A percentile compares a stretch with the other conserved stretches of the same genome.
These are phyloP conservation scores for Pisolithus tinctorius DNA, from an alignment of 768 basidiomycete genomes.

Conservation along the genomic window DNA sequence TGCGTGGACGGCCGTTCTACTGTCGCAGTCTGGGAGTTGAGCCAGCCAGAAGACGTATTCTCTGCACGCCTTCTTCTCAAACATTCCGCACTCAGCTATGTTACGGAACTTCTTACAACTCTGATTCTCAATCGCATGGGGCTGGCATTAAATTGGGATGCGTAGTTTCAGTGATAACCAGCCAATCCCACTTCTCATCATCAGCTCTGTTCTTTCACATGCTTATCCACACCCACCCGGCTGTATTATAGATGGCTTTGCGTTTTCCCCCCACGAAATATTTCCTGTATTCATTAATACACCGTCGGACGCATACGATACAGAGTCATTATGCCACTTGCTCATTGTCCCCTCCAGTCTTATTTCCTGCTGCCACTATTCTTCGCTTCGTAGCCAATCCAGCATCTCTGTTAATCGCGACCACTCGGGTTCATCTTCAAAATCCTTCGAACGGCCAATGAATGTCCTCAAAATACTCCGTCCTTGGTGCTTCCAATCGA, in stretches of 20 bases:
- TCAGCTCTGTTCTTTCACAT: background rate
- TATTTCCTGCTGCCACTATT: conserved; percentile 5
- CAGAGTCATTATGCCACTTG: background rate
- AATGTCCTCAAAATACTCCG: conserved; percentile 85
- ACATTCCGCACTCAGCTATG: conserved; percentile 48
- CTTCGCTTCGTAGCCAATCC: conserved; percentile 16
- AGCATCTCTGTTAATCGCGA: conserved; percentile 54
- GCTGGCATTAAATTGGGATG: conserved; percentile 47
- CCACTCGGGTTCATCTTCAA: conserved; percentile 89
- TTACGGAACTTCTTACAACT: conserved; percentile 75
- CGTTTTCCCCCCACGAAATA: background rate
- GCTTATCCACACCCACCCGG: background rate
- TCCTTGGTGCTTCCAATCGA: conserved; percentile 82
- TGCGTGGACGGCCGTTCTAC: conserved; percentile 56
- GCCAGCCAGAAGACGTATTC: conserved; percentile 48
- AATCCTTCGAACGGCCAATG: conserved; percentile 78
- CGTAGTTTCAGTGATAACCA: conserved; percentile 1
- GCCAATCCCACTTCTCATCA: conserved; percentile 5
- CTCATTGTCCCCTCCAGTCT: background rate
- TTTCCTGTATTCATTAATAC: background rate
- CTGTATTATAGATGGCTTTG: background rate
- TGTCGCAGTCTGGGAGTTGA: conserved; percentile 65
- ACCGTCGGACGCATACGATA: background rate
- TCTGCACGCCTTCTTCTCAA: conserved; percentile 56
- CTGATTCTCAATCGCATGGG: conserved; percentile 71